Evolutionary conservation across 805 yeast genomes (phyloP).

Genomic region (Yarrowia keelungensis): DNA sequence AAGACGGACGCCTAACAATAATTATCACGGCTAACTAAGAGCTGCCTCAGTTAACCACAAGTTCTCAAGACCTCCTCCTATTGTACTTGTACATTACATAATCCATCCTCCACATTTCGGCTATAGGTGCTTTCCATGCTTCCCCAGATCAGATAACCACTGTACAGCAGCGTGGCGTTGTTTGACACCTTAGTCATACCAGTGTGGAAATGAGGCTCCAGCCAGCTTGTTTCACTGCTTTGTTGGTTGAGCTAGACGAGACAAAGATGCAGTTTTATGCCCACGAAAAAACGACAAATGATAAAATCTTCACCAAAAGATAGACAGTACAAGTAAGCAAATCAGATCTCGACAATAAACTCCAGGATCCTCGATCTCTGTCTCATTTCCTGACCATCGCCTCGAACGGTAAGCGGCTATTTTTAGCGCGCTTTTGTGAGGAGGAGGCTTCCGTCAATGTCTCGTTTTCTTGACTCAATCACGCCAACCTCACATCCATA

Average conservation of each 20-base stretch:
- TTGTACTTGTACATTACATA: not conserved
- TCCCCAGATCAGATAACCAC: not conserved
- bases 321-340: too few species aligned
- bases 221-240: conserved; percentile 17
- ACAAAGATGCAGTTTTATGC: too few species aligned
- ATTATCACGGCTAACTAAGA: too few species aligned
- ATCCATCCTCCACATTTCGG: not conserved
- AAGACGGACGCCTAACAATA: too few species aligned
- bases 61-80: too few species aligned
- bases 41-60: too few species aligned
- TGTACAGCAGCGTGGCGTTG: not conserved
- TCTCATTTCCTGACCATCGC: conserved; percentile 1
- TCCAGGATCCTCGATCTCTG: not conserved
- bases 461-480: not conserved
- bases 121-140: not conserved
- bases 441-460: too few species aligned
- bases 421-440: not conserved
- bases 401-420: conserved; percentile 7
- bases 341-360: too few species aligned
- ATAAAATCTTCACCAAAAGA: too few species aligned
- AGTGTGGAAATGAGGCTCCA: conserved; percentile 4
- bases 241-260: not conserved
- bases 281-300: too few species aligned
- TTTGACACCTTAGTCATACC: conserved; percentile 4
- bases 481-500: conserved; percentile 15